Conservation (phyloP, 2,329 filamentous ascomycete species). For the Diaporthe vaccinii region DNA sequence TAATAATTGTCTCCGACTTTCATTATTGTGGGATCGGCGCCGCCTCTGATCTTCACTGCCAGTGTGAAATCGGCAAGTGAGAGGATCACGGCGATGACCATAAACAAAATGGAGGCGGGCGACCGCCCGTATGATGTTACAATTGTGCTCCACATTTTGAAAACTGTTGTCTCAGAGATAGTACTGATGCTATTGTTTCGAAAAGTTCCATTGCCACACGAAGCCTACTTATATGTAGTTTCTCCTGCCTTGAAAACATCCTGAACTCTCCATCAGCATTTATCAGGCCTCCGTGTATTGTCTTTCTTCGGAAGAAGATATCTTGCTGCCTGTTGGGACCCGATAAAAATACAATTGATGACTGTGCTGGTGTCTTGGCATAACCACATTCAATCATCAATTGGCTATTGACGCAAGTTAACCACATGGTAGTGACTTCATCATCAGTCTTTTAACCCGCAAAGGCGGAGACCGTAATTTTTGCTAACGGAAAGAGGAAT, state of each 20-base stretch:
- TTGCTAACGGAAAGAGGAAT: not conserved
- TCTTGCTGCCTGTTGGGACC: not conserved
- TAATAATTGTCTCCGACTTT: constrained; percentile 14
- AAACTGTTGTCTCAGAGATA: not conserved
- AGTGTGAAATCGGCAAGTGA: not conserved
- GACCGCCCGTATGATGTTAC: not conserved
- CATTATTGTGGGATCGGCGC: constrained; percentile 8
- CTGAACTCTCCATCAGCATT: fast-evolving
- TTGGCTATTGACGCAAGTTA: not conserved
- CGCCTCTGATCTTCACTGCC: not conserved
- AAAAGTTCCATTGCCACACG: not conserved
- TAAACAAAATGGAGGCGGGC: not conserved
- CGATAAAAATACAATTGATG: not conserved
- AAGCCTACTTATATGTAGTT: not conserved
- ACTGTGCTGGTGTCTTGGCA: constrained; percentile 18
- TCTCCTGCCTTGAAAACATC: fast-evolving
- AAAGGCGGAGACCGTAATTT: not conserved
- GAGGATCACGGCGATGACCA: not conserved
- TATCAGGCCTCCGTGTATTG: not conserved
- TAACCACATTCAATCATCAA: not conserved
- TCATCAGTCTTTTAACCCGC: not conserved
- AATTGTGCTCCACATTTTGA: not conserved
- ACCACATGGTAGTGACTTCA: constrained; percentile 1
- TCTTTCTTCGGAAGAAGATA: not conserved
- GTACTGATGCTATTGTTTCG: not conserved